These are phyloP conservation scores for Flagelloscypha sp. DNA, from an alignment of 768 basidiomycete species.

Conservation along the genomic window DNA sequence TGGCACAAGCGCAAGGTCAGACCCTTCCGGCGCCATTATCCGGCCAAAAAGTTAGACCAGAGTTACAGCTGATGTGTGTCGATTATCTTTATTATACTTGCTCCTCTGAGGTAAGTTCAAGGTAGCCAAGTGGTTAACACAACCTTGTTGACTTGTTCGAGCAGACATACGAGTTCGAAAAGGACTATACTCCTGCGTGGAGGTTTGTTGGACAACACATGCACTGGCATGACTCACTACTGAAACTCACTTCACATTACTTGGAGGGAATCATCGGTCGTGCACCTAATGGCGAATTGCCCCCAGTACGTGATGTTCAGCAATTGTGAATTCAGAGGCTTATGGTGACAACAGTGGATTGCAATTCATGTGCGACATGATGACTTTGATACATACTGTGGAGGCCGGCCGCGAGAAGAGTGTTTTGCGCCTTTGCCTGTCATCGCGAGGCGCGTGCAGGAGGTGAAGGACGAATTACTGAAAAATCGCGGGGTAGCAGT, in stretches of 20 bases:
- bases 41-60: constrained; percentile 13
- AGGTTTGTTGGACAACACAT: constrained; percentile 22
- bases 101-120: constrained; percentile 9
- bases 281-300: constrained; percentile 13
- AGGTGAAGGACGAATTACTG: constrained; percentile 28
- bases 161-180: constrained; percentile 20
- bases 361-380: constrained; percentile 18
- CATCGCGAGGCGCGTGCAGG: constrained; percentile 23
- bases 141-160: background rate
- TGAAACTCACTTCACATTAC: constrained; percentile 16
- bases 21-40: constrained; percentile 12
- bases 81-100: constrained; percentile 20
- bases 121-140: background rate
- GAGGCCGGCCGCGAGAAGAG: constrained; percentile 16
- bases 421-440: constrained; percentile 32
- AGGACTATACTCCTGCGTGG: constrained; percentile 26
- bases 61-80: constrained; percentile 18
- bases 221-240: constrained; percentile 18
- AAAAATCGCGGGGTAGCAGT: constrained; percentile 20
- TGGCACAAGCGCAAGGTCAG: constrained; percentile 7
- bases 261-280: constrained; percentile 12
- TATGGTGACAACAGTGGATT: constrained; percentile 12
- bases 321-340: background rate
- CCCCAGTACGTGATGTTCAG: constrained; percentile 16
- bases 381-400: constrained; percentile 28